Base-by-base conservation (phyloP, 2,329 filamentous ascomycete genomes). In the Trichoderma simmonsii region DNA sequence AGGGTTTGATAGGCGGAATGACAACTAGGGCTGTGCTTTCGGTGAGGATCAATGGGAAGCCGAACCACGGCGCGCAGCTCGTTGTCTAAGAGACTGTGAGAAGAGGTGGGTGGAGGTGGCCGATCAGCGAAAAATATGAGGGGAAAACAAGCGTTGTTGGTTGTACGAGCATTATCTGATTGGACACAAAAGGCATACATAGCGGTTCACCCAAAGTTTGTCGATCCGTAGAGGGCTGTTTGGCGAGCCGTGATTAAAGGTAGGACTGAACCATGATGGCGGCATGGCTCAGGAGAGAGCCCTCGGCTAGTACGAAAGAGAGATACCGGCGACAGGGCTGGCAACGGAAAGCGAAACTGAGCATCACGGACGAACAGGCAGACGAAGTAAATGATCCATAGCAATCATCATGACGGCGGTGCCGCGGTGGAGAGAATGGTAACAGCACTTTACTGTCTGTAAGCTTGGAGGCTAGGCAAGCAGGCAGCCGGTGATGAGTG, bases 1-100 rank as follows among this genome's bases (percentile, higher is more conserved):
- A 63, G 70, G 70, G 57, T 68, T 62, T 72, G 70, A 72, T 72
- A 72, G 70, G 64, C 59, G 57, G 70, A 56, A 51, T 15, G 28
- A 39, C 12, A 28, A 72, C 70, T 28, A 51, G 63, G 70, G 70
- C 43, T 69, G 57, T 43, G 63, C 51, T 61, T 60, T 69, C 59
- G 70, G 64, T 72, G 70, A 72, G 70, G 26, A 51, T 32, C 56
- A 63, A 48, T 43, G 30, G 34, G 57, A 67, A 34, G 12, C 36
- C 34, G 56, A 67, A 64, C 36, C 54, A 39, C 30, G 54, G 21
- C 30, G 39, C 51, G 62, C 54, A 54, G 48, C 14, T 36, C 11
- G 24, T 48, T 9, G 30, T 30, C 14, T 34, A 60, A 24, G 18
- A 57, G 12, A 18, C 43, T 43, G 32, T 32, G 18, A n/a, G 26